Percentiles rank a stretch among this genome's conserved stretches.
These are phyloP conservation scores for Ophiostoma fasciatum DNA, from an alignment of 2,329 filamentous ascomycete genomes.

Conservation along the genomic window DNA sequence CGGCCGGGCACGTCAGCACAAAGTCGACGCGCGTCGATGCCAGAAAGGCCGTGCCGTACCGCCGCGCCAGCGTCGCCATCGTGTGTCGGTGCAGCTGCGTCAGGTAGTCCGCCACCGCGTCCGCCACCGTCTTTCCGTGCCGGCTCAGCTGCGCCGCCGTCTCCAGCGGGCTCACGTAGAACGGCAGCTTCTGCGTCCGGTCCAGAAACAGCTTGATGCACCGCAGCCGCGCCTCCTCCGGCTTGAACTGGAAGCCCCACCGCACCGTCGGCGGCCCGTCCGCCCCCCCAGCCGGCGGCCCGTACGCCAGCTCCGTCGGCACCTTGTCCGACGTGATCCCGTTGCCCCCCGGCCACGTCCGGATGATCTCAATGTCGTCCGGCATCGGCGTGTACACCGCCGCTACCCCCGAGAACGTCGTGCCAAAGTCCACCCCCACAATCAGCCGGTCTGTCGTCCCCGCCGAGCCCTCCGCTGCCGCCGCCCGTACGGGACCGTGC, in stretches of 20 bases:
- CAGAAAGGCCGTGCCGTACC: slow-evolving; percentile 71
- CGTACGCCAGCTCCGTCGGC: slow-evolving; percentile 61
- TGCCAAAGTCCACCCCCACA: slow-evolving; percentile 70
- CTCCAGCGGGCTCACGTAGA: slow-evolving; percentile 65
- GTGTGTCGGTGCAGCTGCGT: slow-evolving; percentile 64
- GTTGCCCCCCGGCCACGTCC: slow-evolving; percentile 71
- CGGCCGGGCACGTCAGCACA: slow-evolving; percentile 67
- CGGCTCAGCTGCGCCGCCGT: slow-evolving; percentile 62
- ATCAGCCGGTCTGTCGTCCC: slow-evolving; percentile 50
- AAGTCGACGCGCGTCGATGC: slow-evolving; percentile 61
- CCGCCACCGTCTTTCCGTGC: slow-evolving; percentile 61
- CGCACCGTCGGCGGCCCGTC: slow-evolving; percentile 38
- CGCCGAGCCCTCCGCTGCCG: slow-evolving; percentile 34
- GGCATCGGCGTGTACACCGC: slow-evolving; percentile 61
- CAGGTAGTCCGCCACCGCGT: slow-evolving; percentile 67
- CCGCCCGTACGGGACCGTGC: slow-evolving; percentile 44
- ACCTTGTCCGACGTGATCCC: slow-evolving; percentile 83
- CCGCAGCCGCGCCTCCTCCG: slow-evolving; percentile 58
- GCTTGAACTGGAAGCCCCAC: slow-evolving; percentile 76
- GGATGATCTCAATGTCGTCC: slow-evolving; percentile 72
- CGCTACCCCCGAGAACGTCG: slow-evolving; percentile 67
- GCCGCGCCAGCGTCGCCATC: slow-evolving; percentile 58
- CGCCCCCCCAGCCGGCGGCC: slow-evolving; percentile 21
- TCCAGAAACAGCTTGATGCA: slow-evolving; percentile 80
- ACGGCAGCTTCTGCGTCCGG: slow-evolving; percentile 63